Evolutionary conservation across 331 rosid genomes (phyloP).

Genomic region (Arachis monticola): DNA sequence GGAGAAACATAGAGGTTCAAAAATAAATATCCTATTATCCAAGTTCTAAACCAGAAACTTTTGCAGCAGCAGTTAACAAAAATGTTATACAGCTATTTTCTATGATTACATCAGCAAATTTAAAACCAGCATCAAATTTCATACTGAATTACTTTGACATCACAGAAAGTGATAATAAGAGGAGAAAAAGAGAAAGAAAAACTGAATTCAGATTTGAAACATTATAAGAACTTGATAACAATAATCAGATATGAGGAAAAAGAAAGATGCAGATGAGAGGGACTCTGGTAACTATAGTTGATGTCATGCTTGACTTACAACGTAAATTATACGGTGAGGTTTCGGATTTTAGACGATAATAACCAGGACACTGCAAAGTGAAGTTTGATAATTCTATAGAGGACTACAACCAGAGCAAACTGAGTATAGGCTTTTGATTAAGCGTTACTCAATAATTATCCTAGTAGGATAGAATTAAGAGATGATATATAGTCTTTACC

Average conservation of each 20-base stretch:
- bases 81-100: neutral
- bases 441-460: no score
- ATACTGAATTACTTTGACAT: neutral
- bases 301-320: conserved; percentile 21
- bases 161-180: neutral
- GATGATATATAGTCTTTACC: no score
- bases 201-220: neutral
- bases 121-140: neutral
- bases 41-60: conserved; percentile 8
- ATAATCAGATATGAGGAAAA: neutral
- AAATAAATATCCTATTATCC: neutral
- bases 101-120: neutral
- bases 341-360: no score
- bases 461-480: no score
- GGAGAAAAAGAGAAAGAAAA: neutral
- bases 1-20: no score
- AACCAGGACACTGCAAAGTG: no score
- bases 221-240: neutral
- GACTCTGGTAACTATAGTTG: neutral
- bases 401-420: no score
- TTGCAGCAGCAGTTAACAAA: neutral
- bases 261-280: neutral
- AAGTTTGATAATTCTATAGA: no score
- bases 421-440: no score
- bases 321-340: conserved; percentile 12